A percentile compares a stretch with the other conserved stretches of the same genome.
phyloP scores from a whole-genome alignment of 441 rosid genomes.

The Melastoma candidum region DNA sequence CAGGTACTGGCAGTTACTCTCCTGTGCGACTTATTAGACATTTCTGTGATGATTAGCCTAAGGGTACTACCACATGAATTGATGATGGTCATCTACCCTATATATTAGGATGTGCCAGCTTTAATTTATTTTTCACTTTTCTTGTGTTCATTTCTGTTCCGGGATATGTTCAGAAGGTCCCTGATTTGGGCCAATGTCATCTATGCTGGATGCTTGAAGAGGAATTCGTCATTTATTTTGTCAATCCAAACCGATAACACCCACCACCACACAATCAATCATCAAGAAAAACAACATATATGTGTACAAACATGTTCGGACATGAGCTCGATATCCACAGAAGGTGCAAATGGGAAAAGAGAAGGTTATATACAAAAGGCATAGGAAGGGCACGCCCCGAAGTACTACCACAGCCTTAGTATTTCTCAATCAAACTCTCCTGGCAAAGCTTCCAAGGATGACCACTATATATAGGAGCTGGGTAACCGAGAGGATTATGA shows the following conservation, averaged over 20 bases:
- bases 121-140: too few relatives aligned
- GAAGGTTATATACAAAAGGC: not conserved
- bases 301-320: too few relatives aligned
- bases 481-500: slow-evolving; percentile 75
- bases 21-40: too few relatives aligned
- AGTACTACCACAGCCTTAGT: not conserved
- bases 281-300: not conserved
- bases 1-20: too few relatives aligned
- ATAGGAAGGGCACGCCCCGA: slow-evolving; percentile 3
- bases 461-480: slow-evolving; percentile 77
- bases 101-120: too few relatives aligned
- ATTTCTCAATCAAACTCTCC: slow-evolving; percentile 15
- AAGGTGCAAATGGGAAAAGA: too few relatives aligned
- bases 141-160: too few relatives aligned
- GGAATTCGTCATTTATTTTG: slow-evolving; percentile 11
- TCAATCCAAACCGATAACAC: slow-evolving; percentile 14
- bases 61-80: too few relatives aligned
- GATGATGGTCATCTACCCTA: too few relatives aligned
- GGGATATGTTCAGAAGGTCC: not conserved
- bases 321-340: too few relatives aligned
- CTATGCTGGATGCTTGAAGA: too few relatives aligned
- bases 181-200: not conserved
- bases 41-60: too few relatives aligned
- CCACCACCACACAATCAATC: slow-evolving; percentile 11
- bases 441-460: slow-evolving; percentile 36